Evolutionary conservation across 495 filamentous ascomycete species (phyloP).

Genomic region (Aspergillus ostianus): DNA sequence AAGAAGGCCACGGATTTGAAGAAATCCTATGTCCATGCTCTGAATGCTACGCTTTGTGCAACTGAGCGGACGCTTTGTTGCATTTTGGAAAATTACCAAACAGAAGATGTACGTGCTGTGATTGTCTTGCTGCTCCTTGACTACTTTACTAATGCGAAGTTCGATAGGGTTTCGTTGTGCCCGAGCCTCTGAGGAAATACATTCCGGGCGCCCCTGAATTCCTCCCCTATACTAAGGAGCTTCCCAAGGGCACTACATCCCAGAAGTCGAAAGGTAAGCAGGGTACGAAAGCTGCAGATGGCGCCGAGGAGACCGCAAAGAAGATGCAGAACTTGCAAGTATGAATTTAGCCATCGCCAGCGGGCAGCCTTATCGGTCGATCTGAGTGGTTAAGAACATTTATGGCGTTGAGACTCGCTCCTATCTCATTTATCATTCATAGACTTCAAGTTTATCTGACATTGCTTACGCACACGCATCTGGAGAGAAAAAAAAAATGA

Average conservation of each 20-base stretch:
- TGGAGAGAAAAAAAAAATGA: too few species aligned
- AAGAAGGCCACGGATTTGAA: constrained; percentile 76
- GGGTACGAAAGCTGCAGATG: constrained; percentile 13
- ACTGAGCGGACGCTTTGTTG: constrained; percentile 94
- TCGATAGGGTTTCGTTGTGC: constrained; percentile 73
- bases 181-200: constrained; percentile 85
- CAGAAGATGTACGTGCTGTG: constrained; percentile 62
- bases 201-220: constrained; percentile 87
- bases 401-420: too few species aligned
- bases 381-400: too few species aligned
- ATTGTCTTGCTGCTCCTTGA: not conserved
- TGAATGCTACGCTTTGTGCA: constrained; percentile 90
- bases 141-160: constrained; percentile 4
- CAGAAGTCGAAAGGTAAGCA: constrained; percentile 52
- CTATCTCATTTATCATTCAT: too few species aligned
- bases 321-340: constrained; percentile 44
- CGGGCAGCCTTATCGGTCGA: not conserved
- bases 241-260: constrained; percentile 71
- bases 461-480: not conserved
- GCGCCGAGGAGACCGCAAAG: constrained; percentile 34
- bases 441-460: too few species aligned
- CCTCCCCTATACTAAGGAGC: constrained; percentile 80
- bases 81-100: constrained; percentile 95
- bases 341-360: constrained; percentile 12
- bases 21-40: constrained; percentile 91